Evolutionary conservation across 306 rosid species (phyloP).

Genomic region (Lathyrus aphaca): DNA sequence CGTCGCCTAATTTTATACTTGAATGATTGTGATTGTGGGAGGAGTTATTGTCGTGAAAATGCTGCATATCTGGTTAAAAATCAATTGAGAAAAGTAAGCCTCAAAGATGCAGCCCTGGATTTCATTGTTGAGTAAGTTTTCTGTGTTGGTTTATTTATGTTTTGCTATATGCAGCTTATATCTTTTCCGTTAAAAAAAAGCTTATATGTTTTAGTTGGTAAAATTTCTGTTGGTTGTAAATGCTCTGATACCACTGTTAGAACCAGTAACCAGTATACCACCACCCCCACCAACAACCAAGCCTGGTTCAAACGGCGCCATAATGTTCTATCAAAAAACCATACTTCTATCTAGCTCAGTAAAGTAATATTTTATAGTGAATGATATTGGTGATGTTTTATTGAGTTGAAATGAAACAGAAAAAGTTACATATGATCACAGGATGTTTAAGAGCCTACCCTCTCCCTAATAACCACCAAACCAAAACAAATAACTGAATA

Average conservation of each 20-base stretch:
- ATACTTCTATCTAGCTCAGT: not conserved
- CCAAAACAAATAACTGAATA: not conserved
- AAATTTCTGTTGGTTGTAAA: not conserved
- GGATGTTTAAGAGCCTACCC: not conserved
- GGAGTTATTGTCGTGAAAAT: conserved; percentile 68
- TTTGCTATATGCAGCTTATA: conserved; percentile 12
- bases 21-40: conserved; percentile 81
- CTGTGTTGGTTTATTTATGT: conserved; percentile 4
- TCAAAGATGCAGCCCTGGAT: conserved; percentile 77
- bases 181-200: not conserved
- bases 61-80: conserved; percentile 84
- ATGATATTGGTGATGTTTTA: not conserved
- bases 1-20: conserved; percentile 78
- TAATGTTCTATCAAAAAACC: too few relatives aligned
- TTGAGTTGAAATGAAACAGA: conserved; percentile 1
- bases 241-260: conserved; percentile 5
- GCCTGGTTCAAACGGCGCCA: too few relatives aligned
- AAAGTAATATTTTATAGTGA: not conserved
- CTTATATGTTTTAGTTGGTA: not conserved
- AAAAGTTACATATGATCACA: not conserved
- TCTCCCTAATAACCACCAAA: not conserved
- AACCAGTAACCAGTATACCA: not conserved
- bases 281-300: too few relatives aligned
- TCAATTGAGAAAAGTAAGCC: conserved; percentile 78
- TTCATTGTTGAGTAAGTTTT: conserved; percentile 81